Base-by-base conservation (phyloP, 257 asterid species). In the Osmanthus fragrans region DNA sequence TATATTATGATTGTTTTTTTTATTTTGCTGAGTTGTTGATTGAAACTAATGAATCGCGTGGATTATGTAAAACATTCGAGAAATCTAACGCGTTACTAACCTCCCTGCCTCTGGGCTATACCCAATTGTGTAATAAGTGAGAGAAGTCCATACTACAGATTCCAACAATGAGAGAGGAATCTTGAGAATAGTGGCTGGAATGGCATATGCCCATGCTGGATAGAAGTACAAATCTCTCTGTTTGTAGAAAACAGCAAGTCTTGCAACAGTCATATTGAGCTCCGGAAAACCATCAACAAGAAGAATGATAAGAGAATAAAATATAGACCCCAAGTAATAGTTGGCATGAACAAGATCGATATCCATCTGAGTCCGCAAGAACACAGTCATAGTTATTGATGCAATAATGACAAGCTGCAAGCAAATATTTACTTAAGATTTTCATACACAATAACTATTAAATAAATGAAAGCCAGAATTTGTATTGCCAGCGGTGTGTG, bases 51-150 rank as follows among this genome's bases (percentile, higher is more conserved):
- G 3, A 63, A 63, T 23, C 19, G 7, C 69, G 27, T 63, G 7
- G 34, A 63, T 16, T n/a, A 21, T 58, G 34, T 74, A 13, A 39
- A 36, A 16, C 19, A n/a, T 27, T 3, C 1, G 9, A 6, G 19
- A 66, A 73, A 45, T 15, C 10, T 10, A 27, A 45, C 23, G 58
- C 34, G 29, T 23, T 8, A n/a, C n/a, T 47, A 64, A 85, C 86
- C 86, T 82, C 65, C 79, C 80, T 18, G 71, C 64, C 25, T 82
- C 80, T 4, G 86, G 81, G 72, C 78, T 80, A n/a, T 76, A 85
- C 27, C 88, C 86, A 25, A 85, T 85, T 30, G 77, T 83, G 54
- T 82, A 85, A 33, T 85, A 85, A 72, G 88, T 85, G 47, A 80
- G 72, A 13, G 70, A 77, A 33, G 82, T 79, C 86, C 86, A 85